Conservation (phyloP, 768 basidiomycete species). For the Boletus reticuloceps region DNA sequence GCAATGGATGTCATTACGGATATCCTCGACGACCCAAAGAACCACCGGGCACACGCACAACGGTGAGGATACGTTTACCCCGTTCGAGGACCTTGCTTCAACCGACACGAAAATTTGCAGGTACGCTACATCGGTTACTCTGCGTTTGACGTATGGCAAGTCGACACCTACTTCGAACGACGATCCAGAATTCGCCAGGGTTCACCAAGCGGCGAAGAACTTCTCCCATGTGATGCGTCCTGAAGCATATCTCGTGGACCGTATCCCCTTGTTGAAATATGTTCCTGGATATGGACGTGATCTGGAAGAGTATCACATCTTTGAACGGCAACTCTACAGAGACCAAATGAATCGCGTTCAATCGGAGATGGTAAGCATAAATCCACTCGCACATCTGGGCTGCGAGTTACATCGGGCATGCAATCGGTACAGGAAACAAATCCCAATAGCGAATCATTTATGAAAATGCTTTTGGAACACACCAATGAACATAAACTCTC, state of each 20-base stretch:
- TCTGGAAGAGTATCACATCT: conserved; percentile 48
- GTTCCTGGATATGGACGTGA: conserved; percentile 57
- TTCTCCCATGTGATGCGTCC: conserved; percentile 28
- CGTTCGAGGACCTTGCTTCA: too few relatives aligned
- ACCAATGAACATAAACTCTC: conserved; percentile 45
- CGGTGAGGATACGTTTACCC: conserved; percentile 33
- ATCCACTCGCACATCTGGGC: neutral
- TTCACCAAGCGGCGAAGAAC: conserved; percentile 17
- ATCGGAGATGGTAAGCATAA: conserved; percentile 37
- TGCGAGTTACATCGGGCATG: neutral
- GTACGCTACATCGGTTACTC: conserved; percentile 21
- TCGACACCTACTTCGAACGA: conserved; percentile 19
- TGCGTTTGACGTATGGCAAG: conserved; percentile 26
- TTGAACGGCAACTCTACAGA: conserved; percentile 49
- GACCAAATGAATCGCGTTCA: conserved; percentile 45
- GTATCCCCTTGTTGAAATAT: conserved; percentile 35
- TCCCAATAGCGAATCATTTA: conserved; percentile 36
- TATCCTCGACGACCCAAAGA: conserved; percentile 30
- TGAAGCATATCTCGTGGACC: conserved; percentile 35
- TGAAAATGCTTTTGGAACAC: conserved; percentile 49
- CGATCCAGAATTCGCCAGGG: conserved; percentile 20
- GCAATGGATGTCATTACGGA: conserved; percentile 24
- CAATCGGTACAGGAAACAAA: conserved; percentile 5
- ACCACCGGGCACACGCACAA: conserved; percentile 43
- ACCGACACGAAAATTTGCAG: conserved; percentile 10